Evolutionary conservation across 2,329 filamentous ascomycete genomes (phyloP), one percentile per base, ranked within the genome.

Genomic region (Fusarium hainanense): DNA sequence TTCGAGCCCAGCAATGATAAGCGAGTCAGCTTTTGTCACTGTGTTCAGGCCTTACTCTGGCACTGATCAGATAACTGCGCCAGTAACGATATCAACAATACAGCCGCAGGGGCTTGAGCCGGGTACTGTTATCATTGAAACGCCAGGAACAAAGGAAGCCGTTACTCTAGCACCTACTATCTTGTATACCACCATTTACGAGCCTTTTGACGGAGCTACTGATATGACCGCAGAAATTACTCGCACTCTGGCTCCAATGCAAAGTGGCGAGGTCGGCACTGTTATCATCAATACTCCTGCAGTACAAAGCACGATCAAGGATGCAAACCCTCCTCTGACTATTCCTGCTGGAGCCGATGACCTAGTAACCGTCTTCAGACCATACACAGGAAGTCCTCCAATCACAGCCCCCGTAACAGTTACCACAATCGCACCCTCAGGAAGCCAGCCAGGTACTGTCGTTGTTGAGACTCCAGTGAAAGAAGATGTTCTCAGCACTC

Each of bases 131-230:
- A 54, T 69, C 14, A 47, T 69, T 4, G 66, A 69, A 23, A 69
- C 66, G 6, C 51, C 66, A 2, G 51, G 40, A 14, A 52, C 51
- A 20, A 44, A 50, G 11, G 49, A 37, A 8, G 34, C 60, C n/a
- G 16, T 47, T 14, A 64, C 46, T 6, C 40, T 60, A 13, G n/a
- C 23, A 2, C 21, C 51, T 14, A 48, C 20, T 5, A 28, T 41
- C 18, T 69, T 58, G 5, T 69, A 70, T 20, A 62, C 52, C 3
- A 69, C 66, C 3, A 54, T 70, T 3, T 69, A 67, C 23, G 63
- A 69, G 12, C 56, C 66, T 7, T 28, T 70, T 4, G 49, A 54
- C 7, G 63, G 63, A 7, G 59, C 48, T 4, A 54, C 44, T 3
- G 44, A 51, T 10, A 65, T 66, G 2, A 69, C 65, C 3, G 54